Evolutionary conservation across 257 asterid species (phyloP).

Genomic region (Scutellaria baicalensis): DNA sequence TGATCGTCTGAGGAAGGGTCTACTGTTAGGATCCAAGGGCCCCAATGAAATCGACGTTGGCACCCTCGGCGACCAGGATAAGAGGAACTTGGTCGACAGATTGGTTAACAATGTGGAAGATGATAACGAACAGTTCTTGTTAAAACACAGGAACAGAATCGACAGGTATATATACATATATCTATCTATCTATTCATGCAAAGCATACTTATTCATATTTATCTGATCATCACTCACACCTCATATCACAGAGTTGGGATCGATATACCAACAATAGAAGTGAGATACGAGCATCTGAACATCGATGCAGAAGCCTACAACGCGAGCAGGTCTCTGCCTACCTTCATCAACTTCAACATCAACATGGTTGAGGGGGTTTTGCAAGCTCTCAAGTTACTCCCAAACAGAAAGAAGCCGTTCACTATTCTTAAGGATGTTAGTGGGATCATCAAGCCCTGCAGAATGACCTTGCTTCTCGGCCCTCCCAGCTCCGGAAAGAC

Average conservation of each 20-base stretch:
- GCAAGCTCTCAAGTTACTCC: constrained; percentile 32
- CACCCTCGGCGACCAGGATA: constrained; percentile 44
- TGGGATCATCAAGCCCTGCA: constrained; percentile 58
- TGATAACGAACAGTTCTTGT: constrained; percentile 58
- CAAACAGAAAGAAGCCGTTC: constrained; percentile 43
- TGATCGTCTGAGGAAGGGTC: constrained; percentile 56
- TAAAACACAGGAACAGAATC: constrained; percentile 44
- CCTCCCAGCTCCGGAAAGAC: constrained; percentile 69
- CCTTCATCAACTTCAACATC: constrained; percentile 38
- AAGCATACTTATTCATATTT: no score
- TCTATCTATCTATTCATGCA: no score
- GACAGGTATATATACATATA: no score
- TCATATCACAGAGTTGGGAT: constrained; percentile 39
- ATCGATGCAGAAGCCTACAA: constrained; percentile 35
- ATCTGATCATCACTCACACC: background rate
- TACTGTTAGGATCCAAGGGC: constrained; percentile 45
- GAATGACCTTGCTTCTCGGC: constrained; percentile 59
- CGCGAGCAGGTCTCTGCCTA: constrained; percentile 40
- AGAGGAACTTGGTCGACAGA: constrained; percentile 41
- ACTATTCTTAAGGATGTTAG: constrained; percentile 55
- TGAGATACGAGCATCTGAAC: constrained; percentile 40
- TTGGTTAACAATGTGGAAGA: constrained; percentile 55
- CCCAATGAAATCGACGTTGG: constrained; percentile 38
- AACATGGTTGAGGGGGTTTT: constrained; percentile 34
- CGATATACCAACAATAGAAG: constrained; percentile 50